phyloP scores from a whole-genome alignment of 495 filamentous ascomycete species.

The Aspergillus mulundensis region DNA sequence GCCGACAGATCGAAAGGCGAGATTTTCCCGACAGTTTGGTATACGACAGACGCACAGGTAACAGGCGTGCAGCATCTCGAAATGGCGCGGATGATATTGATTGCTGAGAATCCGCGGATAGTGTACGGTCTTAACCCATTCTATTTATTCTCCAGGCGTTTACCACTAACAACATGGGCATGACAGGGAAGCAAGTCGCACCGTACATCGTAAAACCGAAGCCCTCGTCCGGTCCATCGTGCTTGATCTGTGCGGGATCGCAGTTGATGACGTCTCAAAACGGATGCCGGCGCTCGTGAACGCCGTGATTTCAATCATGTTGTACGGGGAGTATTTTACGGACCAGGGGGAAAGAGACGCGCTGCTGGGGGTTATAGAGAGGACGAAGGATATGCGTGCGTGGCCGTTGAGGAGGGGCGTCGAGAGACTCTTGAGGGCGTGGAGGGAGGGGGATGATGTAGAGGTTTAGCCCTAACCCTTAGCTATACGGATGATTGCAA shows the following conservation, averaged over 20 bases:
- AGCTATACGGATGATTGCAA: too few species aligned
- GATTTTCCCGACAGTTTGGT: conserved; percentile 29
- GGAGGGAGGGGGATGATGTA: neutral
- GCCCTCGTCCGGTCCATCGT: conserved; percentile 25
- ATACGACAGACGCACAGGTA: conserved; percentile 19
- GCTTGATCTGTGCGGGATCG: conserved; percentile 25
- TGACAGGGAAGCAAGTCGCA: neutral
- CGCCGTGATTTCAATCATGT: conserved; percentile 23
- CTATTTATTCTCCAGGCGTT: conserved; percentile 17
- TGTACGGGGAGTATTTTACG: conserved; percentile 29
- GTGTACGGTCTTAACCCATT: conserved; percentile 20
- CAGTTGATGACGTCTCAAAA: conserved; percentile 16
- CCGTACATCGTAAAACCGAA: conserved; percentile 17
- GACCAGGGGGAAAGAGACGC: conserved; percentile 22
- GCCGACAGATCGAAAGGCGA: conserved; percentile 21
- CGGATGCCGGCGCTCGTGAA: conserved; percentile 24
- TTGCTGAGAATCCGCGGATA: conserved; percentile 23
- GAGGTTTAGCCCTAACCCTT: neutral
- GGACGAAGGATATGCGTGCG: neutral
- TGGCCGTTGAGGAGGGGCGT: neutral
- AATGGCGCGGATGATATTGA: conserved; percentile 23
- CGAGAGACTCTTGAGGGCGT: neutral
- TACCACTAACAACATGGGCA: neutral
- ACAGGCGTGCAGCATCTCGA: conserved; percentile 23
- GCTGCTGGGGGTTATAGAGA: neutral